Evolutionary conservation across 768 basidiomycete species (phyloP), one percentile per base, ranked within the genome.

Genomic region (Hypholoma sublateritium): DNA sequence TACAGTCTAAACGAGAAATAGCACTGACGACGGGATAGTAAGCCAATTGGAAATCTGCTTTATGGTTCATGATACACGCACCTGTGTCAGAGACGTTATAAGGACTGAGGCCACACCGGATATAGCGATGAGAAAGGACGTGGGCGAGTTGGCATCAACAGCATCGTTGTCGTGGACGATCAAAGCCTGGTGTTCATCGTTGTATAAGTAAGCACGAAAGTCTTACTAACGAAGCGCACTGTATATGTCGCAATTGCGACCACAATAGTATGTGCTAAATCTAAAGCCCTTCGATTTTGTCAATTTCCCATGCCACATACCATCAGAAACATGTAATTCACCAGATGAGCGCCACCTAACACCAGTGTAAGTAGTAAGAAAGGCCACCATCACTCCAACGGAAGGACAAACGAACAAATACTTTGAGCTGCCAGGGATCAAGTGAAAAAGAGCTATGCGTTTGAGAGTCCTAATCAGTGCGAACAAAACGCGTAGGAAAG

Each of bases 1-100:
- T 62, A 56, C 16, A 62, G 25, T 11, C 60, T 39, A n/a, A 47
- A 58, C 2, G 60, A 53, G 24, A 58, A 62, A 19, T 58, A 62
- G 21, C 50, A 58, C 60, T 62, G 14, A 21, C 32, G 14, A 22
- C 5, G 5, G 14, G 28, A 19, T 16, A 25, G n/a, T n/a, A 9
- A 6, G 32, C 12, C 1, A 32, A 14, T 25, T 17, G 24, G 39
- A 57, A 14, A 3, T 19, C 37, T 8, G 25, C 11, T 28, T 13
- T 28, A 47, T 28, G 46, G 7, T 22, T 8, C 22, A 47, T 25
- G 28, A 32, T 4, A 7, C 6, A 17, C 57, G 21, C 8, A 60
- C 62, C 56, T 63, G 62, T 7, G 52, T 53, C 7, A 44, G 9
- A 19, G 56, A 53, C n/a, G 56, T 53, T 3, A 63, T 60, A 12